Base-by-base conservation (phyloP, 2,329 filamentous ascomycete species). In the Fusarium subtropicale region DNA sequence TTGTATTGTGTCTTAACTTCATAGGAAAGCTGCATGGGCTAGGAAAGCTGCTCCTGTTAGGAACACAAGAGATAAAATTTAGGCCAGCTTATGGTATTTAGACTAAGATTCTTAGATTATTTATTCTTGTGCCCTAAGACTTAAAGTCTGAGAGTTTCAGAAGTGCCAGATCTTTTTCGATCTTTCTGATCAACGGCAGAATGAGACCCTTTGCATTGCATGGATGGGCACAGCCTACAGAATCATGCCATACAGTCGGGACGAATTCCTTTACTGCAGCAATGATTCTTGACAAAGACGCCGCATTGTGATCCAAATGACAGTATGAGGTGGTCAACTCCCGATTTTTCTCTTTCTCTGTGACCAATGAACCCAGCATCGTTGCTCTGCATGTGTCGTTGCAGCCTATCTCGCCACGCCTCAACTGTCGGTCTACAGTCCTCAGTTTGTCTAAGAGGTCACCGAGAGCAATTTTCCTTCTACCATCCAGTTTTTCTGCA, bases 91-190 rank as follows among this genome's bases (percentile, higher is more conserved):
- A n/a, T n/a, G n/a, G n/a, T n/a, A n/a, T n/a, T n/a, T n/a, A n/a
- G n/a, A n/a, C n/a, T n/a, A n/a, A n/a, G n/a, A n/a, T n/a, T n/a
- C n/a, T n/a, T n/a, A n/a, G n/a, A n/a, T n/a, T n/a, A n/a, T n/a
- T n/a, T n/a, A n/a, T n/a, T n/a, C n/a, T n/a, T n/a, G n/a, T n/a
- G n/a, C n/a, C n/a, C n/a, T n/a, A n/a, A n/a, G n/a, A n/a, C 24
- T 28, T 18, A 10, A 44, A 44, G 3, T 28, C 41, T 16, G 24
- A 28, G 5, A 44, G 16, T 7, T n/a, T 28, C 8, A 44, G 8
- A 3, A 9, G 9, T 6, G 3, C 4, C 1, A 26, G 5, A 2
- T 16, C n/a, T 0, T 3, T 3, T 20, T 16, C 3, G 4, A 46
- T 5, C 0, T 10, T 6, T 3, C 16, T 22, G 45, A 33, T 33